Percentiles rank a stretch among this genome's conserved stretches.
These are phyloP conservation scores for Breynia disticha DNA, from an alignment of 441 rosid species.

Conservation along the genomic window DNA sequence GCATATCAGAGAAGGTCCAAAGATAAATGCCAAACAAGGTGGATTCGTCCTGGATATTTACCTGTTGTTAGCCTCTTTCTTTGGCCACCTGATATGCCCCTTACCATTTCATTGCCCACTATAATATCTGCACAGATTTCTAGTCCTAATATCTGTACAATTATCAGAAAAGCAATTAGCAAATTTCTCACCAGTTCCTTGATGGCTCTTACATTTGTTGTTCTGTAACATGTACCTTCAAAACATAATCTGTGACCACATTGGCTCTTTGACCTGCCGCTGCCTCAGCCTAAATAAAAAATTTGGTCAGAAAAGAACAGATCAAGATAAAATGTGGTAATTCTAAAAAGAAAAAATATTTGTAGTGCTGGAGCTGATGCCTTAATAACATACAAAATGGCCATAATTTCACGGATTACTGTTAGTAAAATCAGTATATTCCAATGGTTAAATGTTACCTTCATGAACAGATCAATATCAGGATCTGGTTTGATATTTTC, in stretches of 20 bases:
- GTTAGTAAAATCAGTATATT: too few species aligned
- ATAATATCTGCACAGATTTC: conserved; percentile 74
- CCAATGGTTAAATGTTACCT: conserved; percentile 7
- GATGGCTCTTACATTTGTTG: background rate
- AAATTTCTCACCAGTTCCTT: background rate
- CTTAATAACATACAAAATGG: too few species aligned
- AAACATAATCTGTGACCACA: conserved; percentile 56
- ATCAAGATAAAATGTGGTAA: background rate
- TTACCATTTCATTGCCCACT: conserved; percentile 79
- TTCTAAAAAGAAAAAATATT: too few species aligned
- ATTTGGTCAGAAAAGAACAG: background rate
- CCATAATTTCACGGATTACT: too few species aligned
- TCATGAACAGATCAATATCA: conserved; percentile 25
- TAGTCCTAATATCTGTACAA: conserved; percentile 61
- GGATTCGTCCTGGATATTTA: conserved; percentile 7
- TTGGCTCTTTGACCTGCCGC: conserved; percentile 52
- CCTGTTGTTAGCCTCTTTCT: conserved; percentile 91
- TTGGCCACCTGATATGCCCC: conserved; percentile 94
- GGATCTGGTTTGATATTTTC: conserved; percentile 29
- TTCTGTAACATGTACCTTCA: conserved; percentile 28
- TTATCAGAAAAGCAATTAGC: background rate
- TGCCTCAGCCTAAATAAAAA: conserved; percentile 34
- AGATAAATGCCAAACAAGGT: background rate
- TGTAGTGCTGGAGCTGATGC: too few species aligned
- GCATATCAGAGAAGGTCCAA: background rate